Evolutionary conservation across 768 basidiomycete genomes (phyloP), one percentile per base, ranked within the genome.

Genomic region (Boletus edulis): DNA sequence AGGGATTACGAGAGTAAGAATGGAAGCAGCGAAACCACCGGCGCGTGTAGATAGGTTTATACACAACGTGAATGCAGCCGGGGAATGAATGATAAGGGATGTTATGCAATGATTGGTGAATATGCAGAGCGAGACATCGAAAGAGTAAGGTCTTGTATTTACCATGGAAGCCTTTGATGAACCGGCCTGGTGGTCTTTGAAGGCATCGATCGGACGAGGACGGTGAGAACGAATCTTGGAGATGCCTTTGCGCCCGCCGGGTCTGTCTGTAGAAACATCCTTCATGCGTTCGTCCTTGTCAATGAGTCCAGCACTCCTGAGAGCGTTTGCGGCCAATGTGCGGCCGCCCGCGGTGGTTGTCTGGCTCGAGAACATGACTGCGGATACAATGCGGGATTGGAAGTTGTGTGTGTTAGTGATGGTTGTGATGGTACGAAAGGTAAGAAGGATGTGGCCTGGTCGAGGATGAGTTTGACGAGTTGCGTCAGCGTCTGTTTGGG

Each of bases 201-300:
- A 72, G 29, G 76, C 71, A 71, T 89, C 86, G 55, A 84, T 77
- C 46, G 81, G 75, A 52, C 86, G 78, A 11, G 81, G 73, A 57
- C 85, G 79, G 67, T 87, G 84, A 6, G 80, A 73, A 27, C 84
- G 79, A 59, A 78, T 71, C 74, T 86, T 89, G 15, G 77, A 74
- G n/a, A 77, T 62, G 43, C 82, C 81, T 69, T 91, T 91, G 65
- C 88, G 81, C 22, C 87, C 88, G 47, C 87, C 86, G 6, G 86
- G 87, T 61, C 77, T 87, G 73, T 72, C 68, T 17, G 84, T 82
- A 10, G 80, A 76, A 42, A 76, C 73, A 64, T 91, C 89, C 57
- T 83, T 81, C 89, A 91, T 91, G 61, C 76, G 80, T 54, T 84
- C 76, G 69, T 91, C 89, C 53, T 81, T 76, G 78, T 89, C 88